phyloP scores from a whole-genome alignment of 2,329 filamentous ascomycete species.

The Tolypocladium pustulatum region DNA sequence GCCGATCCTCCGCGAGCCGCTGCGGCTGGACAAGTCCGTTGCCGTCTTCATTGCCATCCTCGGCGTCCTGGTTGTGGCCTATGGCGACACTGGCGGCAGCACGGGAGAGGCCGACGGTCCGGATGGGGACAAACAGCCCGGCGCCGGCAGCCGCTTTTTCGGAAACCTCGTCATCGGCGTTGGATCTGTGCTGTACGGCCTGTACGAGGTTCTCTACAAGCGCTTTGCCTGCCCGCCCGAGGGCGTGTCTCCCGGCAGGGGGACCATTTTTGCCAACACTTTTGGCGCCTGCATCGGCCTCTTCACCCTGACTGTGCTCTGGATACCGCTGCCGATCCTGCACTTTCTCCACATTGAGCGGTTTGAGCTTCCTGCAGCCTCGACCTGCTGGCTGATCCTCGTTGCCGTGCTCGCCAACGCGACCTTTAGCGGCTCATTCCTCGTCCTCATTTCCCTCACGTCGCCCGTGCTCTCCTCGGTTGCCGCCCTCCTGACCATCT shows the following conservation, averaged over 20 bases:
- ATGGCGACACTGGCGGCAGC: constrained; percentile 59
- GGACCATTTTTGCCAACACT: constrained; percentile 89
- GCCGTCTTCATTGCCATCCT: constrained; percentile 79
- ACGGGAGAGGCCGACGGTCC: constrained; percentile 25
- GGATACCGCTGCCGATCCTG: constrained; percentile 81
- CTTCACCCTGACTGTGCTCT: constrained; percentile 80
- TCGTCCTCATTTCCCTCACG: constrained; percentile 86
- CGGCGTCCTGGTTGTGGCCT: constrained; percentile 90
- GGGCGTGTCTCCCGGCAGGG: constrained; percentile 71
- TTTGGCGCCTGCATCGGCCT: constrained; percentile 79
- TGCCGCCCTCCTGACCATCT: constrained; percentile 88
- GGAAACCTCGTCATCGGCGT: constrained; percentile 89
- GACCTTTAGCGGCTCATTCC: constrained; percentile 83
- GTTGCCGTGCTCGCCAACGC: constrained; percentile 81
- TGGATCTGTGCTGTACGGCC: constrained; percentile 84
- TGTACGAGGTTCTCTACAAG: constrained; percentile 98
- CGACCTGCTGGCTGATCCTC: constrained; percentile 69
- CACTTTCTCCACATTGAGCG: constrained; percentile 69
- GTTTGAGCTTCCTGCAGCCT: constrained; percentile 71
- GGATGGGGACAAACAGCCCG: not conserved
- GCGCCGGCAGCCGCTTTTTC: constrained; percentile 55
- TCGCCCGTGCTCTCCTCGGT: constrained; percentile 88
- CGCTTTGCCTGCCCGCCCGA: constrained; percentile 86
- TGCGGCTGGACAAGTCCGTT: constrained; percentile 74
- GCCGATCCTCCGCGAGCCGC: constrained; percentile 73